phyloP scores from a whole-genome alignment of 805 yeast genomes.

The Starmerella geochares region DNA sequence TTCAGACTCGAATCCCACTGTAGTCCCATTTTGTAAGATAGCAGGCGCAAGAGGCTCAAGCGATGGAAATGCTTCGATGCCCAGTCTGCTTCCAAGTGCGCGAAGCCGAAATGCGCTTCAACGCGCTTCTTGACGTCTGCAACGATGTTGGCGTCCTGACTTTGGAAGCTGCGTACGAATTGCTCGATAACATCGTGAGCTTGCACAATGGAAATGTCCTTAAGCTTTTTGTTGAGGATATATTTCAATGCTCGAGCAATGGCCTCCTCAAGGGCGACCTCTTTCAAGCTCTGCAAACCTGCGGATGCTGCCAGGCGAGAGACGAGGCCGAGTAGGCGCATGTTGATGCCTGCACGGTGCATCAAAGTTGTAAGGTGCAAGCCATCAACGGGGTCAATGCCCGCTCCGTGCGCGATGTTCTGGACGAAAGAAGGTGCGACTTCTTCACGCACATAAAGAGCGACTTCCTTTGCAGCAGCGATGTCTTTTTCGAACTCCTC shows the following conservation, averaged over 20 bases:
- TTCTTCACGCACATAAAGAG: slow-evolving; percentile 47
- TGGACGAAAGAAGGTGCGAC: slow-evolving; percentile 55
- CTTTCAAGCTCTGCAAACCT: slow-evolving; percentile 39
- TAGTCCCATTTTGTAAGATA: slow-evolving; percentile 70
- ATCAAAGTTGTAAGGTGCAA: slow-evolving; percentile 53
- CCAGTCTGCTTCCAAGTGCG: slow-evolving; percentile 44
- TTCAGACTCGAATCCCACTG: slow-evolving; percentile 64
- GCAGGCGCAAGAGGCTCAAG: slow-evolving; percentile 47
- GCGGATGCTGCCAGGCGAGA: slow-evolving; percentile 35
- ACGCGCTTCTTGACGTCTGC: slow-evolving; percentile 38
- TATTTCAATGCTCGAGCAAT: slow-evolving; percentile 74
- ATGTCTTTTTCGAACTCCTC: slow-evolving; percentile 40
- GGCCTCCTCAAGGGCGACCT: slow-evolving; percentile 53
- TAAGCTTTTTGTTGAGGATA: slow-evolving; percentile 44
- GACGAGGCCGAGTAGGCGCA: slow-evolving; percentile 73
- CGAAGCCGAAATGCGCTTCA: slow-evolving; percentile 51
- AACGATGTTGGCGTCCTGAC: slow-evolving; percentile 30
- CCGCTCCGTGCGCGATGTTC: slow-evolving; percentile 44
- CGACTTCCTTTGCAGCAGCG: slow-evolving; percentile 56
- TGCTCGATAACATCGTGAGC: slow-evolving; percentile 55
- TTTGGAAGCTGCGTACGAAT: slow-evolving; percentile 56
- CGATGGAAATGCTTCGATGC: slow-evolving; percentile 11
- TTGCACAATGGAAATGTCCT: slow-evolving; percentile 42
- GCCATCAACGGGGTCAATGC: slow-evolving; percentile 65
- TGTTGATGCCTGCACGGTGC: slow-evolving; percentile 76